A percentile compares a stretch with the other conserved stretches of the same genome.
Evolutionary conservation across 306 rosid species (phyloP).

Genomic region (Corylus avellana): DNA sequence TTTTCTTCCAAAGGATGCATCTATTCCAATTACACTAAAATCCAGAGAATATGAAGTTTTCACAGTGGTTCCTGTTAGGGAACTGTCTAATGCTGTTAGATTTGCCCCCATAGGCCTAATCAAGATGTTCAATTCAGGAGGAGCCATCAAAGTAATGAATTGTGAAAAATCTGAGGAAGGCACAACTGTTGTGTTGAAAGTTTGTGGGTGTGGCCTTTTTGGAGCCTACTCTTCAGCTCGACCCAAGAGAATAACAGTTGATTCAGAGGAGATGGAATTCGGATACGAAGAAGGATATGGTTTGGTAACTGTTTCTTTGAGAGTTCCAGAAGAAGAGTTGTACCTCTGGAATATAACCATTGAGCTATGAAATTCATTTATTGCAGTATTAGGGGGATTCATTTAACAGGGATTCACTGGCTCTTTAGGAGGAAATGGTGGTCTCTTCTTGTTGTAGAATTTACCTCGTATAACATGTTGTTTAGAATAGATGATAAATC

Average conservation of each 20-base stretch:
- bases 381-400: background rate
- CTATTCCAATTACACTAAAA: conserved; percentile 60
- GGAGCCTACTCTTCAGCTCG: conserved; percentile 69
- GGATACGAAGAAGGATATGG: conserved; percentile 58
- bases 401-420: no score
- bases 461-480: no score
- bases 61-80: conserved; percentile 66
- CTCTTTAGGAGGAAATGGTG: no score
- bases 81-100: conserved; percentile 36
- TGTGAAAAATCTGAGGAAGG: conserved; percentile 36
- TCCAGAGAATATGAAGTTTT: conserved; percentile 68
- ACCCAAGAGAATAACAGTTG: conserved; percentile 54
- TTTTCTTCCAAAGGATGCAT: conserved; percentile 66
- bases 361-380: conserved; percentile 22
- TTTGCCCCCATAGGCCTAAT: conserved; percentile 78
- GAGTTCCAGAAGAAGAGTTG: conserved; percentile 58
- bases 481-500: no score
- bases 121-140: conserved; percentile 95
- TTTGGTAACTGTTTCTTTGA: conserved; percentile 52
- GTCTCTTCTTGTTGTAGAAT: no score
- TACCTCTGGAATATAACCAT: conserved; percentile 57
- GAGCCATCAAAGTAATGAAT: conserved; percentile 62
- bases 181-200: conserved; percentile 40
- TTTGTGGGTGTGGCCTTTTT: conserved; percentile 60
- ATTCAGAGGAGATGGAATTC: conserved; percentile 55